phyloP scores from a whole-genome alignment of 1,284 basidiomycete species.

The Peniophora sp. region DNA sequence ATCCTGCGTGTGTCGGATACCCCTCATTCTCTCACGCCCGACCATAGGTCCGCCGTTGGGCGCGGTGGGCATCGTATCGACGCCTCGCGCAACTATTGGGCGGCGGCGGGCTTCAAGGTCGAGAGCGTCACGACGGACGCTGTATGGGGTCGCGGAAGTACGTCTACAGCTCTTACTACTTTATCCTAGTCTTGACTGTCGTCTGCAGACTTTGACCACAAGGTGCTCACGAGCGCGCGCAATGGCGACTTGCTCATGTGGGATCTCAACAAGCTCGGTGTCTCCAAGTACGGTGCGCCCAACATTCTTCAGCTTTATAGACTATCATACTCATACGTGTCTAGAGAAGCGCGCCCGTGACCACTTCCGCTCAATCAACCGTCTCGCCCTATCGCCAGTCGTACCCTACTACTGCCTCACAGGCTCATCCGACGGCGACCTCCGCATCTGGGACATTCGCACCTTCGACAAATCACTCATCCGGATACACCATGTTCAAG shows the following conservation, averaged over 20 bases:
- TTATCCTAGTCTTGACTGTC: background rate
- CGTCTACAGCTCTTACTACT: constrained; percentile 21
- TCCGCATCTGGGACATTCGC: constrained; percentile 79
- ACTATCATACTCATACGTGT: too few species aligned
- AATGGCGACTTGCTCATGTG: constrained; percentile 84
- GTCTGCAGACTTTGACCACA: constrained; percentile 59
- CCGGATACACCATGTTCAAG: constrained; percentile 66
- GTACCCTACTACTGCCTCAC: constrained; percentile 70
- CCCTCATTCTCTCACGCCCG: constrained; percentile 21
- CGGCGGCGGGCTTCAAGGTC: constrained; percentile 63
- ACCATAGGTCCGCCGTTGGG: constrained; percentile 48
- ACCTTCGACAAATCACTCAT: constrained; percentile 62
- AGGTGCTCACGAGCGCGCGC: constrained; percentile 75
- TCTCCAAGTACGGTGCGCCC: constrained; percentile 61
- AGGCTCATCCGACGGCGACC: constrained; percentile 76
- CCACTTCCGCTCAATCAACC: constrained; percentile 72
- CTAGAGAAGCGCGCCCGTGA: constrained; percentile 67
- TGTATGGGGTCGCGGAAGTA: constrained; percentile 74
- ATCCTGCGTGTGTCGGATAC: constrained; percentile 51
- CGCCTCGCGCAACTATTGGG: constrained; percentile 65
- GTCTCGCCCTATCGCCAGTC: constrained; percentile 53
- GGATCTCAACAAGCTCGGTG: constrained; percentile 66
- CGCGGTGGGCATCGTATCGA: constrained; percentile 56
- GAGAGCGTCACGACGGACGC: constrained; percentile 74
- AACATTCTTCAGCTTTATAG: constrained; percentile 1